Evolutionary conservation across 192 early-diverging fungal species (phyloP).

Genomic region (Podila horticola): DNA sequence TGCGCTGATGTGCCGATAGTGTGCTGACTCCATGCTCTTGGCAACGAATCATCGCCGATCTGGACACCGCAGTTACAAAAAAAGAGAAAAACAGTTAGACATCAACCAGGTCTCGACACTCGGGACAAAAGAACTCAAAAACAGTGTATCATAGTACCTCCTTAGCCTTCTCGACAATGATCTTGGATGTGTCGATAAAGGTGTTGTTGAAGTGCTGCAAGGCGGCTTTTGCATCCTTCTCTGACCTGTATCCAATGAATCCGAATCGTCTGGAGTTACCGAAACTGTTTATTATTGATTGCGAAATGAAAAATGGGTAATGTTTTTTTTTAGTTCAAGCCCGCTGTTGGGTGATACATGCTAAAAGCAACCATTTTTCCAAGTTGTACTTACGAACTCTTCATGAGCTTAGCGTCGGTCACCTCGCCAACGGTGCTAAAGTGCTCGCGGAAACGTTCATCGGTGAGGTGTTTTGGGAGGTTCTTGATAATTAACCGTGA

Average conservation of each 20-base stretch:
- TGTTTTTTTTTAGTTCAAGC: not conserved
- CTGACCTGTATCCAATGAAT: conserved; percentile 91
- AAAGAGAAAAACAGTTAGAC: not conserved
- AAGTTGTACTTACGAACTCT: conserved; percentile 69
- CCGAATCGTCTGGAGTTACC: conserved; percentile 89
- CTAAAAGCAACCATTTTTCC: not conserved
- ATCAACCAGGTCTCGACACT: no score
- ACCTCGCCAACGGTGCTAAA: conserved; percentile 87
- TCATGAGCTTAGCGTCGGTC: conserved; percentile 92
- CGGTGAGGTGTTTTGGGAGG: conserved; percentile 90
- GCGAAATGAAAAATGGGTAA: not conserved
- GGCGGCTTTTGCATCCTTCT: conserved; percentile 86
- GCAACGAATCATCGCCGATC: conserved; percentile 84
- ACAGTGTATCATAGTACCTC: conserved; percentile 58
- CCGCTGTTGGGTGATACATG: not conserved
- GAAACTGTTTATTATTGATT: conserved; percentile 57
- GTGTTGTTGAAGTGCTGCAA: conserved; percentile 89
- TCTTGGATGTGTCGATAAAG: conserved; percentile 91
- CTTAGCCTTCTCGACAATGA: conserved; percentile 89
- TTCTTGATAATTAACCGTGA: conserved; percentile 94
- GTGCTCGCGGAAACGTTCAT: conserved; percentile 87
- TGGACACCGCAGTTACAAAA: conserved; percentile 12
- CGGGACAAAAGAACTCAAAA: not conserved
- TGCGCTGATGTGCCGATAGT: conserved; percentile 86
- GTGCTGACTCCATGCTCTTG: conserved; percentile 92